Evolutionary conservation across 2,329 filamentous ascomycete genomes (phyloP), one percentile per base, ranked within the genome.

Genomic region (Botryosphaeria dothidea): DNA sequence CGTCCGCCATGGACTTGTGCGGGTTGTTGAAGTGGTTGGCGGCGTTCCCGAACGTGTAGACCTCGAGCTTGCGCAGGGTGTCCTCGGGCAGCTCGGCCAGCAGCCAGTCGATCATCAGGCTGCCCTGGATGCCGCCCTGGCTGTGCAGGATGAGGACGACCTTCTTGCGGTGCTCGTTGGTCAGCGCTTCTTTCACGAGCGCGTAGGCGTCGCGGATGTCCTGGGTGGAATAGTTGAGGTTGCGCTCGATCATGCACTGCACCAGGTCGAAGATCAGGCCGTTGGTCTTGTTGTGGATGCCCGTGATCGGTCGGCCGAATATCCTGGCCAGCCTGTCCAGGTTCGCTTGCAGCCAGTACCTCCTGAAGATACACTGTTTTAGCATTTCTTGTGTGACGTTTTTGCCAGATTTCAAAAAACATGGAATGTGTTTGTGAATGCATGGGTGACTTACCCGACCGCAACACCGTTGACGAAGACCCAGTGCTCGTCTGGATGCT

Each of bases 21-120:
- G 91, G 91, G 68, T 92, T 92, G 75, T 93, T 93, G 80, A 92
- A 93, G 74, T 93, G 90, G 71, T 92, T 92, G 0, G 91, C 89
- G 0, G 90, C 91, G 65, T 87, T 90, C 29, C 90, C 91, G 73
- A 94, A 94, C 0, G 91, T 93, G 75, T 84, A 85, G 13, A 94
- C 85, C 75, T 94, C 91, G 13, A 73, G 67, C 27, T 69, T 70
- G 9, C 66, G 58, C 13, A 71, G 29, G 31, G 62, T 64, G 66
- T 72, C 67, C 29, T 70, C 67, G 4, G 67, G 65, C 15, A 73
- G 77, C 72, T 93, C 90, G 67, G 89, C 87, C 1, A 93, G 81
- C 1, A 94, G 82, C 89, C 90, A 92, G 77, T 95, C 91, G 6
- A 93, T 77, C 4, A 92, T 87, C 64, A 93, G 79, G 3, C 89